A percentile compares a stretch with the other conserved stretches of the same genome.
Conservation (phyloP, 495 filamentous ascomycete species). For the Aspergillus nidulans region DNA sequence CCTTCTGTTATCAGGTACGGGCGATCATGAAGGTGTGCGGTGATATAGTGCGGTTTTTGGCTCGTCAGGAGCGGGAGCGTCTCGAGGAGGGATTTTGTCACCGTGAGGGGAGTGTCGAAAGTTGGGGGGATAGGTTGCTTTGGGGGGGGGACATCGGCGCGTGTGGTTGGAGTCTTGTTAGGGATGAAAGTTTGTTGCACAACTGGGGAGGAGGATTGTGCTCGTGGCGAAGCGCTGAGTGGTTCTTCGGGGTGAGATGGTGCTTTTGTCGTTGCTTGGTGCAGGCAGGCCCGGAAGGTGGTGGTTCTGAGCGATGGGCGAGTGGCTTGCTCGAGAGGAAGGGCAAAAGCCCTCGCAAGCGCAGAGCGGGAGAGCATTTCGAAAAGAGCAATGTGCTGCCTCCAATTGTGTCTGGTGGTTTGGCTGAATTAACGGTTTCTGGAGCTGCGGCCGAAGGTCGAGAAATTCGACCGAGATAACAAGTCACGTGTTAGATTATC, state of each 20-base stretch:
- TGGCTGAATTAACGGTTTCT: neutral
- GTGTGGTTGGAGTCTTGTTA: conserved; percentile 17
- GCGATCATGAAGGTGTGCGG: conserved; percentile 75
- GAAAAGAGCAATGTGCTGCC: conserved; percentile 1
- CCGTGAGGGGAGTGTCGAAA: conserved; percentile 35
- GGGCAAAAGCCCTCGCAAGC: conserved; percentile 32
- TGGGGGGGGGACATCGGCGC: conserved; percentile 22
- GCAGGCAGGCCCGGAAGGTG: conserved; percentile 28
- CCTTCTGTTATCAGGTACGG: conserved; percentile 89
- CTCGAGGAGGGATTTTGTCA: conserved; percentile 55
- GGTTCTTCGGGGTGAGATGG: conserved; percentile 23
- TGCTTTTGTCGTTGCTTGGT: conserved; percentile 12
- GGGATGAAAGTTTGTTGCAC: conserved; percentile 15
- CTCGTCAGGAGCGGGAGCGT: conserved; percentile 72
- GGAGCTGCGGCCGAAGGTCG: neutral
- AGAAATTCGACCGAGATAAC: conserved; percentile 17
- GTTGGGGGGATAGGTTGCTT: conserved; percentile 36
- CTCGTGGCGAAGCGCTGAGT: conserved; percentile 28
- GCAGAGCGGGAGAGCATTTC: conserved; percentile 42
- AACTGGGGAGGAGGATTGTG: conserved; percentile 18
- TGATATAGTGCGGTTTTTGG: conserved; percentile 82
- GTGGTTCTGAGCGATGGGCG: conserved; percentile 26
- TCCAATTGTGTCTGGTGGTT: neutral
- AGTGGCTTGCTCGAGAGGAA: conserved; percentile 27
- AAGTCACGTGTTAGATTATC: conserved; percentile 20